Base-by-base conservation (phyloP, 2,329 filamentous ascomycete species). In the Fusarium citri region DNA sequence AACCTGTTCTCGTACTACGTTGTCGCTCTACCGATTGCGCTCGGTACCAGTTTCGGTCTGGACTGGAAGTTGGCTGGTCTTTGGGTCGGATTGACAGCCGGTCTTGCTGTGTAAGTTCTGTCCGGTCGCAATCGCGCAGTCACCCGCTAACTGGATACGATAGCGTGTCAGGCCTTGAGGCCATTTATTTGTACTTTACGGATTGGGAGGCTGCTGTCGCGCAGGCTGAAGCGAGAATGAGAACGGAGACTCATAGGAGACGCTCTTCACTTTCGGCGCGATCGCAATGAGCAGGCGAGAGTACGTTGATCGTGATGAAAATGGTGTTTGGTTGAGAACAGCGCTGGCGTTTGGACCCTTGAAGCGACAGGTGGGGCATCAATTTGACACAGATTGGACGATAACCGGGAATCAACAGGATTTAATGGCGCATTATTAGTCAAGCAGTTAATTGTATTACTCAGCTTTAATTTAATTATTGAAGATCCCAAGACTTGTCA, bases 1-100 rank as follows among this genome's bases (percentile, higher is more conserved):
- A 95, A 94, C 73, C 80, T 98, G 3, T 88, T 93, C 53, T 91
- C 90, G n/a, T 97, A 97, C 81, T 98, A 98, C 79, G 81, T 88
- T 10, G 85, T 98, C 25, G 94, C 93, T 0, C 84, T 98, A 79
- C 94, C 94, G 0, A 88, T 97, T 25, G 92, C 91, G 30, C 91
- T 97, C 69, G 88, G 87, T 8, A 89, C 91, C 0, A 91, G 89
- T 0, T 97, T 97, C 77, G 90, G 88, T 0, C 80, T 94, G 3
- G 84, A 84, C 7, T 96, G 92, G 93, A 88, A 89, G 45, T 80
- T 98, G 30, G 84, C 88, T 56, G 94, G 94, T 1, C 83, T 98
- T 5, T 97, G 94, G 94, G 83, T 85, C n/a, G 92, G 92, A 4
- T 86, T 94, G 10, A 91, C 91, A 1, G 78, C 96, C 65, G 94